A percentile compares a stretch with the other conserved stretches of the same genome.
Evolutionary conservation across 202 grass and related monocot genomes (phyloP).

Genomic region (Zizania palustris): DNA sequence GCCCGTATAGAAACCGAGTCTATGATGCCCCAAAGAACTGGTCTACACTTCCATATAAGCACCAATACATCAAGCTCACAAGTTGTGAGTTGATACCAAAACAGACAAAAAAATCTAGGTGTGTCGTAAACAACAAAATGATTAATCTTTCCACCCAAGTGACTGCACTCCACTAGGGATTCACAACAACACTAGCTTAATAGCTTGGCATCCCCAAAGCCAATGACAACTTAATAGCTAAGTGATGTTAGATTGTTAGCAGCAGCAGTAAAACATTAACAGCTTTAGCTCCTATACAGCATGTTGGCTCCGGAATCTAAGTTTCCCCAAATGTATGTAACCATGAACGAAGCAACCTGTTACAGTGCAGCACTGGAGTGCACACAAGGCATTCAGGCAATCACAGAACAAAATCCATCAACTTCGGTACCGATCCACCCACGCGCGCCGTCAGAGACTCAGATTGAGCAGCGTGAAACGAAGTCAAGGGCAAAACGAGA

Average conservation of each 20-base stretch:
- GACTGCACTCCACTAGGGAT: neutral
- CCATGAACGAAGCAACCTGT: neutral
- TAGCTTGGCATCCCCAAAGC: neutral
- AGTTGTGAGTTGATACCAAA: neutral
- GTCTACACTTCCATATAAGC: neutral
- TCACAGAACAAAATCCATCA: neutral
- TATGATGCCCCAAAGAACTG: neutral
- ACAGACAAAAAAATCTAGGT: neutral
- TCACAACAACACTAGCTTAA: neutral
- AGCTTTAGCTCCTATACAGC: neutral
- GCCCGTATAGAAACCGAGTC: neutral
- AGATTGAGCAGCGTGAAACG: neutral
- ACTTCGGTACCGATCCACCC: neutral
- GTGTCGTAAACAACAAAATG: neutral
- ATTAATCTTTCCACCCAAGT: neutral
- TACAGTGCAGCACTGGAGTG: too few relatives aligned
- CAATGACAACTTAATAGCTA: neutral
- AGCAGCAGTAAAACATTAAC: neutral
- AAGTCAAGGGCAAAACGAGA: neutral
- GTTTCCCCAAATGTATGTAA: neutral
- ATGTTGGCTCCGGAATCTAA: neutral
- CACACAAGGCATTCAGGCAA: neutral
- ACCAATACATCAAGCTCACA: neutral
- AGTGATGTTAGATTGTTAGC: neutral
- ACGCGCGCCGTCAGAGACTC: neutral